phyloP scores from a whole-genome alignment of 2,329 filamentous ascomycete species.

The Colletotrichum acutatum region DNA sequence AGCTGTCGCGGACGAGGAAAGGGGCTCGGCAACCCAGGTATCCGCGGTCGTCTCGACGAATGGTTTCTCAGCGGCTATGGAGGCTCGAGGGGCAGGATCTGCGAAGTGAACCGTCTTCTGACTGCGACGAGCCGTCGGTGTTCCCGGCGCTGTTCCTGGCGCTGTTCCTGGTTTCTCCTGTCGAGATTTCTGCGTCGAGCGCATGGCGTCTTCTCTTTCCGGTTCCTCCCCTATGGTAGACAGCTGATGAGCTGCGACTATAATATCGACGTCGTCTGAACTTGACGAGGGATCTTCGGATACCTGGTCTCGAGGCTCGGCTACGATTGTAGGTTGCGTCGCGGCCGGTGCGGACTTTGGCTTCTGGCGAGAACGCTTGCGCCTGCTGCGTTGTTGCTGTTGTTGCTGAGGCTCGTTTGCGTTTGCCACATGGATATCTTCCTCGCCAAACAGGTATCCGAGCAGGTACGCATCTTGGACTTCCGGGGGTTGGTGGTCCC shows the following conservation, averaged over 20 bases:
- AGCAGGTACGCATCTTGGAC: slow-evolving; percentile 17
- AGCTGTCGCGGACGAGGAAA: not conserved
- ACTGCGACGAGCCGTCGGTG: slow-evolving; percentile 26
- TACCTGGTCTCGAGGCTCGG: not conserved
- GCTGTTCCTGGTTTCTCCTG: not conserved
- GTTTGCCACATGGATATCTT: not conserved
- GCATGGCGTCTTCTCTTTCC: not conserved
- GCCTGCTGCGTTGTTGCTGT: slow-evolving; percentile 22
- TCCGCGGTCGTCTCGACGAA: not conserved
- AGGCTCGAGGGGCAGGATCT: slow-evolving; percentile 13
- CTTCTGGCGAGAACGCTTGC: slow-evolving; percentile 17
- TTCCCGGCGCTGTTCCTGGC: slow-evolving; percentile 1
- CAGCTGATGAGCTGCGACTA: not conserved
- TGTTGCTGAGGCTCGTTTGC: slow-evolving; percentile 8
- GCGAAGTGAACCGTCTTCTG: slow-evolving; percentile 35
- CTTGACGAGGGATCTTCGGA: not conserved
- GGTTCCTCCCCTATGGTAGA: slow-evolving; percentile 17
- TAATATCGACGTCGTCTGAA: slow-evolving; percentile 2
- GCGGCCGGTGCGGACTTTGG: not conserved
- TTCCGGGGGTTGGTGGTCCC: slow-evolving; percentile 23
- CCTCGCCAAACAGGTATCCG: not conserved
- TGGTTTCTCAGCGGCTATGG: not conserved
- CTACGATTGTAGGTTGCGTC: not conserved
- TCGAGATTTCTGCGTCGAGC: not conserved
- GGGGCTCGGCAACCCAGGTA: not conserved